Base-by-base conservation (phyloP, 2,329 filamentous ascomycete species). In the Teratosphaeria nubilosa region DNA sequence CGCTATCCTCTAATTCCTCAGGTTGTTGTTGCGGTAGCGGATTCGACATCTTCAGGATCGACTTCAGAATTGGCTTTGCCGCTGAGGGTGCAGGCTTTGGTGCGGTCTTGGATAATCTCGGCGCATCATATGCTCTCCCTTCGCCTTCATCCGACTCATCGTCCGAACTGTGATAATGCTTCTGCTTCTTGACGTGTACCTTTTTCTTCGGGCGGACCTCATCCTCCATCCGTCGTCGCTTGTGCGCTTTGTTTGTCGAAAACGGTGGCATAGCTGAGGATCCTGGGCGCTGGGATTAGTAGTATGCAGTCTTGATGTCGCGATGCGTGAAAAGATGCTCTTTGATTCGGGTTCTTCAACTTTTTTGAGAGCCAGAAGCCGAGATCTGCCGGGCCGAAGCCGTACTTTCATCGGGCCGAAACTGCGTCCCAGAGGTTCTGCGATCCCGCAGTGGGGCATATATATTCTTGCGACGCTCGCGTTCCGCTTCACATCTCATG, bases 151-250 rank as follows among this genome's bases (percentile, higher is more conserved):
- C 77, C 24, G 53, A 37, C 54, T 77, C 74, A 58, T 83, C 80
- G 51, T 85, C 82, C 59, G 81, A 81, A 32, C 82, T 85, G 69
- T 82, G 85, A 78, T 86, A 80, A 74, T 87, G 86, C 59, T 77
- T 74, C 63, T 74, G 75, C 70, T 86, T 83, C 71, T 82, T 84
- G 69, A 83, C 78, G 66, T 83, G 83, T 52, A 75, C 70, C 64
- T 74, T 75, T 68, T 78, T 78, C 27, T 77, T 76, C 65, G 79
- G 79, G 52, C 78, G 79, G 56, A 78, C 76, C 71, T 82, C 77
- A 55, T 79, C 79, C 56, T 86, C 80, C 27, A 82, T 78, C 70
- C 83, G 59, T 22, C 65, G 56, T 54, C 64, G 58, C 53, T 69
- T 70, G n/a, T 59, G 61, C 48, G 62, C 52, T 55, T 48, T 48